Evolutionary conservation across 352 stramenopile species (phyloP), one percentile per base, ranked within the genome.

Genomic region (Elongisporangium senticosum): DNA sequence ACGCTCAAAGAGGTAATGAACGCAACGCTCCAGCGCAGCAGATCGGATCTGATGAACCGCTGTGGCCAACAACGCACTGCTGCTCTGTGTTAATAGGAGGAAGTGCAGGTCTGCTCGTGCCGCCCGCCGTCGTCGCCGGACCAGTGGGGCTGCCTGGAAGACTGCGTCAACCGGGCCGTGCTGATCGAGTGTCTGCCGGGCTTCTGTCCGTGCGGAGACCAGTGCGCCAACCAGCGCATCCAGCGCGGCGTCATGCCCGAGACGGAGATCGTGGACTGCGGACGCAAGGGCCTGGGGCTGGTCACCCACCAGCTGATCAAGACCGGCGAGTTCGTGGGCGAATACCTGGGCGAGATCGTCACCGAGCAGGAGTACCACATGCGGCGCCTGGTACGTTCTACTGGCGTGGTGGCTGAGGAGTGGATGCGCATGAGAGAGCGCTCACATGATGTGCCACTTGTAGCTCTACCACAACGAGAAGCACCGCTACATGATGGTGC

Each of bases 281-380:
- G 73, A 1, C 65, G 65, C 15, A 93, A 91, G 64, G 83, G 83
- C 0, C 68, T 93, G 8, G 83, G 83, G 21, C 63, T 93, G 55
- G 66, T 60, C 21, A 47, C 75, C 22, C 39, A 70, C 21, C 71
- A 88, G 62, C 58, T 81, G 24, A 75, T 93, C 40, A 72, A 74
- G 26, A 63, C 68, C 3, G 74, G 77, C 23, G 74, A 85, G 4
- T 93, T 91, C 26, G 77, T 95, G 15, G 81, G 71, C 23, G 85
- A 95, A 63, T 95, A 95, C 53, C 83, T 89, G 71, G 85, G 85
- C 56, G 83, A 93, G 56, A 90, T 93, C 50, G 79, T 93, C 51
- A 91, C 83, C 1, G 81, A 93, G 68, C 75, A 86, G 57, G 83
- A 93, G 67, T 93, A 91, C 53, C 78, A 89, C 55, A 76, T 89